Evolutionary conservation across 2,329 filamentous ascomycete genomes (phyloP), one percentile per base, ranked within the genome.

Genomic region (Fusarium goolgardi): DNA sequence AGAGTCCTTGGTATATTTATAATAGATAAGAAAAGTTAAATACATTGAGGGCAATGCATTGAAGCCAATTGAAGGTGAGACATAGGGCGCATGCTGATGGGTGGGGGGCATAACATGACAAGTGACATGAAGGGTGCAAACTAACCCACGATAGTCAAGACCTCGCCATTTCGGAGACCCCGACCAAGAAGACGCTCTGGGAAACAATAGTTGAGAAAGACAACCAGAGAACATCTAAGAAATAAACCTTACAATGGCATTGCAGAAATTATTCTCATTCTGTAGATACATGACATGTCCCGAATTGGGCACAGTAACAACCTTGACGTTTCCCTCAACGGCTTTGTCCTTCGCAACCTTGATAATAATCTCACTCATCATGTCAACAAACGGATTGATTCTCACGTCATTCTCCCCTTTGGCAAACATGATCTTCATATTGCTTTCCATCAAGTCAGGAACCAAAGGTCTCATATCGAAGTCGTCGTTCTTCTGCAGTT

Each of bases 211-310:
- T n/a, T n/a, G n/a, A n/a, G n/a, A n/a, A n/a, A n/a, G n/a, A n/a
- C n/a, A n/a, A n/a, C n/a, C n/a, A n/a, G n/a, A n/a, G n/a, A n/a
- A n/a, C n/a, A n/a, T n/a, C n/a, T 25, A 54, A 0, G 15, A 39
- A 18, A 61, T 61, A 6, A 45, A 54, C 0, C 25, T 21, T 2
- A 4, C 1, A 6, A 60, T 45, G 1, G 3, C 1, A 2, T 45
- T 7, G n/a, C 49, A 50, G 5, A 60, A 61, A 11, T 39, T 40
- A 1, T 29, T n/a, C 27, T 60, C 58, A n/a, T 61, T 60, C 45
- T 61, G 32, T 11, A 61, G n/a, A n/a, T 20, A 60, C 58, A 60
- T 60, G 0, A 61, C 45, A 8, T 61, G 58, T 2, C 58, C 55
- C 0, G 58, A 34, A 5, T 45, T 8, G 0, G 58, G 55, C 4